Evolutionary conservation across 768 basidiomycete species (phyloP).

Genomic region (Boletus sp.): DNA sequence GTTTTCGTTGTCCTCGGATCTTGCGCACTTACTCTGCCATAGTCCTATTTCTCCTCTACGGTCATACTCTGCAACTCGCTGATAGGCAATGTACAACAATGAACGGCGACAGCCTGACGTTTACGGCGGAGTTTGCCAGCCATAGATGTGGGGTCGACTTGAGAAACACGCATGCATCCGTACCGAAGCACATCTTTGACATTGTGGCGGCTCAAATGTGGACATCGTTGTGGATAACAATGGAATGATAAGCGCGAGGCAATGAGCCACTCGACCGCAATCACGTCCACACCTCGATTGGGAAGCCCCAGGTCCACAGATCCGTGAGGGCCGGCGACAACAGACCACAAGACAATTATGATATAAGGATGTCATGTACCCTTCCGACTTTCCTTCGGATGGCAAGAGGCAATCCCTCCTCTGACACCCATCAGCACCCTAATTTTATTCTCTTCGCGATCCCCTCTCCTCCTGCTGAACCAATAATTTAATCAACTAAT

Average conservation of each 20-base stretch:
- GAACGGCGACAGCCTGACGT: background rate
- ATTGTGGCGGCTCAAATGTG: background rate
- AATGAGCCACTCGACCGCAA: slow-evolving; percentile 23
- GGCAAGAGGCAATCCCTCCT: slow-evolving; percentile 2
- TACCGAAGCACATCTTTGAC: background rate
- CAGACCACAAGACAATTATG: slow-evolving; percentile 12
- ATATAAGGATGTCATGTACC: slow-evolving; percentile 17
- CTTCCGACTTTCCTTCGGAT: background rate
- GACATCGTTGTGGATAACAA: slow-evolving; percentile 14
- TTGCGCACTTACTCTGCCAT: background rate
- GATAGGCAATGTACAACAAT: background rate
- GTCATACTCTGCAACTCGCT: background rate
- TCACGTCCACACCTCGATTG: slow-evolving; percentile 7
- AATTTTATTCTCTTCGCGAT: background rate
- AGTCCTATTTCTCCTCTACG: background rate
- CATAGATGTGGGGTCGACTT: too few species aligned
- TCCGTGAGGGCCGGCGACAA: background rate
- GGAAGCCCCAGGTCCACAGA: slow-evolving; percentile 1
- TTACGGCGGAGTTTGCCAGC: background rate
- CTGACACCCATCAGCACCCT: background rate
- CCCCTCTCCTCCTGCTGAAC: background rate
- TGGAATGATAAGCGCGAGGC: background rate
- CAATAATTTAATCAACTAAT: slow-evolving; percentile 6
- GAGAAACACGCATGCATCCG: background rate
- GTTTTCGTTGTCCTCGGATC: background rate